These are phyloP conservation scores for Acacia pycnantha DNA, from an alignment of 331 rosid species.

Conservation along the genomic window DNA sequence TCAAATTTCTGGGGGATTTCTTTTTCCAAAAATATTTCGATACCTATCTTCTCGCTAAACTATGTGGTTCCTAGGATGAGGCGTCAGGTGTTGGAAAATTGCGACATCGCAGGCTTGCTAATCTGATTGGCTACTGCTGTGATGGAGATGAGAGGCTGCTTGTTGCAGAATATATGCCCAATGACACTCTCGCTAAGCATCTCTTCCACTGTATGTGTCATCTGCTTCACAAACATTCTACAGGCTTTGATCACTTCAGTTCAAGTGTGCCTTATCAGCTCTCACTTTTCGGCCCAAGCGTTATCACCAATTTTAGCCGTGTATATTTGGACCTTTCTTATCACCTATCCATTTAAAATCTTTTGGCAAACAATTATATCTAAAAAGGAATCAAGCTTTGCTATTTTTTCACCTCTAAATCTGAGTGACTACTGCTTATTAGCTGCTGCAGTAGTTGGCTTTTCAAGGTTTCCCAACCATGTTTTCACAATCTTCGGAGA, in stretches of 20 bases:
- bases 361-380: neutral
- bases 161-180: constrained; percentile 96
- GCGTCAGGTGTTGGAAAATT: constrained; percentile 85
- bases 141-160: constrained; percentile 96
- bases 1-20: neutral
- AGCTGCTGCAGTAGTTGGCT: neutral
- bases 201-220: constrained; percentile 75
- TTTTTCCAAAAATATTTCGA: neutral
- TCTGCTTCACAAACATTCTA: neutral
- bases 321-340: neutral
- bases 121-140: constrained; percentile 93
- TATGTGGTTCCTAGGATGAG: constrained; percentile 57
- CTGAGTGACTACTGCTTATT: neutral
- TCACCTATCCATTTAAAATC: neutral
- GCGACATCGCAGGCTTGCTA: constrained; percentile 82
- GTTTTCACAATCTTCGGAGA: neutral
- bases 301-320: neutral
- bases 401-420: neutral
- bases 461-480: neutral
- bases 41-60: constrained; percentile 4
- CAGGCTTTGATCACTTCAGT: neutral
- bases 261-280: neutral
- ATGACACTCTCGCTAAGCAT: constrained; percentile 97
- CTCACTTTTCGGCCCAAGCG: neutral
- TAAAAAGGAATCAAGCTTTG: neutral